Evolutionary conservation across 495 filamentous ascomycete species (phyloP), one percentile per base, ranked within the genome.

Genomic region (Cetradonia linearis): DNA sequence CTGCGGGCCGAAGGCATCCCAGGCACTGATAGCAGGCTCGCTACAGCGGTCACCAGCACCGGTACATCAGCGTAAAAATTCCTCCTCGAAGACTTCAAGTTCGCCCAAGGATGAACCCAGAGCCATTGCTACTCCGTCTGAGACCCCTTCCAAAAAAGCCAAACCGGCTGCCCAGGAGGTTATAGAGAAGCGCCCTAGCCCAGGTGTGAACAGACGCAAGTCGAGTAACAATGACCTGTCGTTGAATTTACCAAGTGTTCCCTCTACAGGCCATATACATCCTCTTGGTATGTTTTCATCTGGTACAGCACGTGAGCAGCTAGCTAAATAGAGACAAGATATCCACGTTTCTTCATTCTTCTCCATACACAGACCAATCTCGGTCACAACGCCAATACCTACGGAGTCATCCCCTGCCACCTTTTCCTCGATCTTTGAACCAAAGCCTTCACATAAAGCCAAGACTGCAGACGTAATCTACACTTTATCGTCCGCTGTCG

Each of bases 341-440:
- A 77, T 96, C 48, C 85, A 85, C 63, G 76, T 95, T 34, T 90
- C 92, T 8, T 86, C 86, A 54, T 97, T 98, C 78, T 98, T 96
- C 75, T 93, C 93, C 60, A 86, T 92, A 62, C 90, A 98, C 76
- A 83, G 93, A 56, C 93, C 93, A 5, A 91, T 98, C 65, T 94
- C 89, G 58, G 80, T 96, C 66, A 91, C 87, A 31, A 81, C 83
- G 63, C 81, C 84, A 55, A 80, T 94, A 53, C 92, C 92, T 46
- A 82, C 84, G 42, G 74, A 81, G 14, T 79, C 88, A 44, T 85
- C 82, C 47, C 72, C 82, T 54, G 84, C 86, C 70, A 78, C 83
- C 40, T 96, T 96, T 68, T 83, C 87, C 59, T 76, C 84, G 40
- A 89, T 96, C 65, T 95, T 97, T 70, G 76, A 82, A 31, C 67